Base-by-base conservation (phyloP, 2,329 filamentous ascomycete genomes). In the Coniochaeta sp. region DNA sequence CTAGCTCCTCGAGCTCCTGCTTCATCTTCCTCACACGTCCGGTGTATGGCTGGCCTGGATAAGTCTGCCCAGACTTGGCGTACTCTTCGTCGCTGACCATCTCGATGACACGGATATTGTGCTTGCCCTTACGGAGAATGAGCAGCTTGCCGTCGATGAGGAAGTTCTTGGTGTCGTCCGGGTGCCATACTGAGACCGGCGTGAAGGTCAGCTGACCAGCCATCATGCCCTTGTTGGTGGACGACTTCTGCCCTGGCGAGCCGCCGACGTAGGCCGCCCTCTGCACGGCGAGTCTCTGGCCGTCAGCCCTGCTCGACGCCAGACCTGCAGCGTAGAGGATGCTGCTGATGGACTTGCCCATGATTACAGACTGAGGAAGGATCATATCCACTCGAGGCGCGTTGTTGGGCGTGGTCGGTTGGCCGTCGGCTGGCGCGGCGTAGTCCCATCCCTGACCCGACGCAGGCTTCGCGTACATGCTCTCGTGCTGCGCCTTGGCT, bases 241-340 rank as follows among this genome's bases (percentile, higher is more conserved):
- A 68, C 59, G 67, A 71, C 62, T 75, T 61, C 59, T 71, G 70
- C 19, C 77, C 75, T 1, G 82, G 79, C 47, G 77, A 68, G 0
- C 79, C 83, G 57, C 81, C 85, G 60, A 90, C 79, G 66, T 89
- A 89, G 2, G 83, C 81, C 22, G 83, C 86, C 62, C 81, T 75
- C 24, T 77, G 73, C 9, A 71, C 64, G 28, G 86, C 80, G 30
- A 89, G 73, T 9, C 85, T 81, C 67, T 85, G 79, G 9, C 79
- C 88, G 8, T 88, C 86, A 56, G 75, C 79, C 59, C 74, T 73
- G 62, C 84, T 87, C 8, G 64, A 66, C 10, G 79, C 82, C 1
- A 90, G 78, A 1, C 87, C 86, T 1, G 81, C 77, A 8, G 86
- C 86, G 64, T 77, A 76, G 5, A 90, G 74, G 61, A 90, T 80